Evolutionary conservation across 257 asterid species (phyloP).

Genomic region (Nicotiana tomentosiformis): DNA sequence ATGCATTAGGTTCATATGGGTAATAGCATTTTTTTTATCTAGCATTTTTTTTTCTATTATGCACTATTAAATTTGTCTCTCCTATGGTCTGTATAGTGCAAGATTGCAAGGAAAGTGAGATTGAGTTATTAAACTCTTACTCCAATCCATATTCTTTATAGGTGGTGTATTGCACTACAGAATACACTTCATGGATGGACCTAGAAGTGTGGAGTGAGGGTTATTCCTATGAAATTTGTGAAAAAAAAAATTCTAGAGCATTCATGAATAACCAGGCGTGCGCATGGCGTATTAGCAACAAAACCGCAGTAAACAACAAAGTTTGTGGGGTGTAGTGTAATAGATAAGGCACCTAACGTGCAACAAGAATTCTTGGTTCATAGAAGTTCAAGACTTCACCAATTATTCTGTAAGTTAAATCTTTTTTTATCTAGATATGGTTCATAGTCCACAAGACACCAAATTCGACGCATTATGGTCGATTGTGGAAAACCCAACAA

Average conservation of each 20-base stretch:
- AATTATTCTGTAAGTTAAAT: background rate
- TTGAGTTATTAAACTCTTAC: background rate
- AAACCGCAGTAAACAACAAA: background rate
- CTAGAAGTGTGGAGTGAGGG: background rate
- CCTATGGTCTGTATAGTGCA: background rate
- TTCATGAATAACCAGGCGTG: background rate
- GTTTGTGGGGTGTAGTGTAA: background rate
- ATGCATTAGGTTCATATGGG: too few species aligned
- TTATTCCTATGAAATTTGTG: background rate
- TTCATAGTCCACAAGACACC: background rate
- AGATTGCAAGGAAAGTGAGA: background rate
- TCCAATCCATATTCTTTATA: background rate
- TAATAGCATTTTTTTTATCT: too few species aligned
- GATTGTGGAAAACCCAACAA: background rate
- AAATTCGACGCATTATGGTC: too few species aligned
- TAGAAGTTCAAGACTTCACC: background rate
- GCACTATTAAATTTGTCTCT: too few species aligned
- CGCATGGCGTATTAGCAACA: too few species aligned
- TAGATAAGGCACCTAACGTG: background rate
- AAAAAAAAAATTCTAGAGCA: background rate
- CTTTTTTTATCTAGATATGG: background rate
- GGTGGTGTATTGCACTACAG: background rate
- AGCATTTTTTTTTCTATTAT: too few species aligned
- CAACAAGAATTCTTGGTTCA: background rate
- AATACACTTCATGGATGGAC: background rate